Evolutionary conservation across 306 rosid species (phyloP).

Genomic region (Cercis canadensis): DNA sequence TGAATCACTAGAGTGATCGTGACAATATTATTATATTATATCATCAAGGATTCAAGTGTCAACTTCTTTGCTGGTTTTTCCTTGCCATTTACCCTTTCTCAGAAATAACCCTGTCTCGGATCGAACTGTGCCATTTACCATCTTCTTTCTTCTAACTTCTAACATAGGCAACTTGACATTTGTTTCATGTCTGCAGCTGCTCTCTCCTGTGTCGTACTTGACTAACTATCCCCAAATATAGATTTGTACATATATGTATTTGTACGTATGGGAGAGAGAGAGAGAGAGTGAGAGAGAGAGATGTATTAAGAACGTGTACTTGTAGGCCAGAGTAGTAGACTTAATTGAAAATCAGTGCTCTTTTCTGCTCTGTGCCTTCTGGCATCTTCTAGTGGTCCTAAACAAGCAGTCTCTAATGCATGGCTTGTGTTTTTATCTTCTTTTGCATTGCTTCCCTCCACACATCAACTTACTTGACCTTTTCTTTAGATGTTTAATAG

Average conservation of each 20-base stretch:
- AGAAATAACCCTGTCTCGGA: background rate
- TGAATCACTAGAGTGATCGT: too few species aligned
- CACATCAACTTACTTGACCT: constrained; percentile 52
- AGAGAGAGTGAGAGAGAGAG: constrained; percentile 25
- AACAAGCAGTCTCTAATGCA: constrained; percentile 22
- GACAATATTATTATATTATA: too few species aligned
- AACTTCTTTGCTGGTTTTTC: constrained; percentile 3
- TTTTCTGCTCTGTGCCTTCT: constrained; percentile 33
- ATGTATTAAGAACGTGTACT: constrained; percentile 22
- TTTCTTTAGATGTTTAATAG: constrained; percentile 42
- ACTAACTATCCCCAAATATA: constrained; percentile 22
- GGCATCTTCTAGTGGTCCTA: constrained; percentile 62
- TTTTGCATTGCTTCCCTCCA: constrained; percentile 47
- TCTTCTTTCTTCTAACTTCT: constrained; percentile 23
- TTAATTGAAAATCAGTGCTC: constrained; percentile 34
- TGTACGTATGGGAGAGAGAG: background rate
- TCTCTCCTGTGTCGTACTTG: constrained; percentile 36
- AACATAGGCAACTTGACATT: constrained; percentile 39
- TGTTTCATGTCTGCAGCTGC: constrained; percentile 34
- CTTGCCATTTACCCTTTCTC: constrained; percentile 4
- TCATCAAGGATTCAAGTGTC: too few species aligned
- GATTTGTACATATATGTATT: background rate
- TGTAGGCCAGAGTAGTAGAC: constrained; percentile 40
- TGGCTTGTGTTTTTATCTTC: constrained; percentile 45
- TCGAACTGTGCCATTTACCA: background rate